Base-by-base conservation (phyloP, 2,329 filamentous ascomycete genomes). In the Trichophyton schoenleinii region DNA sequence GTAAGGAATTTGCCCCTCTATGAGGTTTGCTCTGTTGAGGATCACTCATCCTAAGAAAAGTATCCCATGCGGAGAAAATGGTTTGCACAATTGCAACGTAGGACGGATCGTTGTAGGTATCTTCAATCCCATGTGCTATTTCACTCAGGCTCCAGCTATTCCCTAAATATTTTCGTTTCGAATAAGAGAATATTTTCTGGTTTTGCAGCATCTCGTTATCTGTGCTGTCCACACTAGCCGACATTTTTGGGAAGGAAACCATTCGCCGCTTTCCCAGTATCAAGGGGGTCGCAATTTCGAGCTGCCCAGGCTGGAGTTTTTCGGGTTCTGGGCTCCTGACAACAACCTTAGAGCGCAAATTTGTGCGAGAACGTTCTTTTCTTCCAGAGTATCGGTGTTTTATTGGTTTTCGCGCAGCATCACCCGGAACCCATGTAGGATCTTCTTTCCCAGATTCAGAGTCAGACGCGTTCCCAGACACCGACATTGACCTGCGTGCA, bases 201-300 rank as follows among this genome's bases (percentile, higher is more conserved):
- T 20, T 25, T 18, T n/a, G 34, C n/a, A 15, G n/a, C 5, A 15
- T 25, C 11, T 49, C 58, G 4, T 31, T 49, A 20, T 18, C 58
- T 3, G 18, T 42, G 18, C 31, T 38, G 18, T 13, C 9, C 9
- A 7, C n/a, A 49, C 20, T 42, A 1, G 18, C 2, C 28, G 36
- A 41, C 22, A 7, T 28, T 20, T 55, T 25, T n/a, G 25, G 18
- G 3, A 28, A 18, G 15, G 5, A 13, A 38, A 25, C 58, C 66
- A 3, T 28, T 3, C 18, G 3, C 61, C 60, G 18, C 59, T 68
- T 74, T 7, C 74, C 74, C 0, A 70, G 71, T 62, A 77, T 75
- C 65, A 75, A 65, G 13, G 74, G 74, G 28, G 74, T 77, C 34
- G 74, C 72, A 48, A 77, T 69, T 53, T 74, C 71, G 62, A 77